Evolutionary conservation across 2,329 filamentous ascomycete genomes (phyloP).

Genomic region (Scedosporium boydii): DNA sequence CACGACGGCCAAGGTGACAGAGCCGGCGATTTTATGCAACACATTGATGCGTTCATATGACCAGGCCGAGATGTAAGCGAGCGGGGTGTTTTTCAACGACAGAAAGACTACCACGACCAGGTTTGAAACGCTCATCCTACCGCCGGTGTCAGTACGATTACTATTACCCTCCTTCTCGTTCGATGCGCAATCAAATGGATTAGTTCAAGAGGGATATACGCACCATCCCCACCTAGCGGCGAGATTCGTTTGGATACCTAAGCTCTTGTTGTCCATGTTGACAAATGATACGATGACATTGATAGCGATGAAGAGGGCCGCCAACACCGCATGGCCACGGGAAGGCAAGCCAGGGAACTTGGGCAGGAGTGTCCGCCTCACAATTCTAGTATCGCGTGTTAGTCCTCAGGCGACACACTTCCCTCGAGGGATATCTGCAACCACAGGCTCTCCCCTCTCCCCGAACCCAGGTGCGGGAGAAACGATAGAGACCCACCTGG

Average conservation of each 20-base stretch:
- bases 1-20: slow-evolving; percentile 33
- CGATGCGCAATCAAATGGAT: neutral
- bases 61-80: slow-evolving; percentile 41
- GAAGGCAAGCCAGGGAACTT: slow-evolving; percentile 18
- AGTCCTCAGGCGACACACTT: neutral
- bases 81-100: slow-evolving; percentile 48
- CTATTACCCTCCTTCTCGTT: neutral
- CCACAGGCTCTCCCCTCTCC: too few relatives aligned
- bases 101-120: slow-evolving; percentile 43
- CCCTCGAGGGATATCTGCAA: neutral
- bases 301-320: slow-evolving; percentile 20
- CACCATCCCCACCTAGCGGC: slow-evolving; percentile 29
- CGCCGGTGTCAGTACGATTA: neutral
- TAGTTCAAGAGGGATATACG: slow-evolving; percentile 7
- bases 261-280: slow-evolving; percentile 20
- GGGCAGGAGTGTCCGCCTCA: slow-evolving; percentile 17
- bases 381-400: slow-evolving; percentile 12
- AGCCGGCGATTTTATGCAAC: slow-evolving; percentile 45
- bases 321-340: slow-evolving; percentile 20
- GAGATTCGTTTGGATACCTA: slow-evolving; percentile 22
- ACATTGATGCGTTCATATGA: slow-evolving; percentile 51
- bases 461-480: neutral
- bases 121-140: slow-evolving; percentile 33
- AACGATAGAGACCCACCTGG: neutral
- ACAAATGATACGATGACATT: slow-evolving; percentile 24